Percentiles rank a stretch among this genome's conserved stretches.
phyloP scores from a whole-genome alignment of 257 asterid species.

The Ilex aquifolium region DNA sequence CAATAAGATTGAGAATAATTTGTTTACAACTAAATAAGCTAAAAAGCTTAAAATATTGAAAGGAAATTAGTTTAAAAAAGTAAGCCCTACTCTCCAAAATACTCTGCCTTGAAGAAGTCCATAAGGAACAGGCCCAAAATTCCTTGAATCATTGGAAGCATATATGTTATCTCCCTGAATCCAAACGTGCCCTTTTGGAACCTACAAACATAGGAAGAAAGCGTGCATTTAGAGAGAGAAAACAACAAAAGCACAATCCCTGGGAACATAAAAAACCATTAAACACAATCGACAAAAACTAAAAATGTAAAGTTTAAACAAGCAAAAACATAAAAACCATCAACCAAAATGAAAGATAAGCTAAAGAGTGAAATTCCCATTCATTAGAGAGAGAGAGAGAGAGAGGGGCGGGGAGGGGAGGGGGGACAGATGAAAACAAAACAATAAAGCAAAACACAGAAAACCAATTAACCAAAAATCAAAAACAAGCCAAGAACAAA shows the following conservation, averaged over 20 bases:
- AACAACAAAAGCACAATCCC: neutral
- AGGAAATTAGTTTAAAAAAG: too few species aligned
- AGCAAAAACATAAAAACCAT: too few species aligned
- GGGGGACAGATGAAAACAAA: neutral
- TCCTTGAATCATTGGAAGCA: slow-evolving; percentile 55
- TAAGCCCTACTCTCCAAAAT: slow-evolving; percentile 40
- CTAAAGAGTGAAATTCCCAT: too few species aligned
- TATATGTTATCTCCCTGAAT: slow-evolving; percentile 62
- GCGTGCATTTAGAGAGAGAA: neutral
- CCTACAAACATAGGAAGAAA: slow-evolving; percentile 29
- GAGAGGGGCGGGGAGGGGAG: too few species aligned
- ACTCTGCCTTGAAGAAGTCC: slow-evolving; percentile 55
- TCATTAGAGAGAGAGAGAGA: too few species aligned
- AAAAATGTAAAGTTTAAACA: too few species aligned
- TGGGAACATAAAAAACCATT: neutral
- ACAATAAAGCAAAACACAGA: neutral
- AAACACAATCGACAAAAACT: too few species aligned
- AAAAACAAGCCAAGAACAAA: neutral
- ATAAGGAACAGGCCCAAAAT: slow-evolving; percentile 72
- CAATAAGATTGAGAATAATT: too few species aligned
- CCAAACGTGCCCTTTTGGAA: slow-evolving; percentile 86
- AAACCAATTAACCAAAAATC: neutral
- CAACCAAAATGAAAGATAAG: too few species aligned
- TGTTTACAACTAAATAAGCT: too few species aligned
- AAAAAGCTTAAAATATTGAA: too few species aligned